Percentiles rank a stretch among this genome's conserved stretches.
Evolutionary conservation across 306 rosid genomes (phyloP).

Genomic region (Lathyrus aphaca): DNA sequence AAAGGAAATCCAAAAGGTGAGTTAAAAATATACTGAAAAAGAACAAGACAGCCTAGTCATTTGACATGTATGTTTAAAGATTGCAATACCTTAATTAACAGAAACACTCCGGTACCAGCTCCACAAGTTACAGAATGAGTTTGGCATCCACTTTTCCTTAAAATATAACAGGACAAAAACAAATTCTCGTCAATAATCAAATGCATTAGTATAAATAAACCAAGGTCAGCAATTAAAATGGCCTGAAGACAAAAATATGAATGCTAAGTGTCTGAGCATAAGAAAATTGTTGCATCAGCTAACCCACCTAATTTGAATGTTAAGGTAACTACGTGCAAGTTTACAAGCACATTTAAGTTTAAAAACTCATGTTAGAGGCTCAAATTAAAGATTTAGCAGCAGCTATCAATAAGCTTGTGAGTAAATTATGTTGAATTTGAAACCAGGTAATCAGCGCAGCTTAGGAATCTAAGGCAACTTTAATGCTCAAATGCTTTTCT

Average conservation of each 20-base stretch:
- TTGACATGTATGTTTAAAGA: conserved; percentile 21
- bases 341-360: neutral
- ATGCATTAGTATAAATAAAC: conserved; percentile 23
- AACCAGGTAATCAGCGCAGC: neutral
- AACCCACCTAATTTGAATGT: conserved; percentile 15
- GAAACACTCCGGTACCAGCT: conserved; percentile 91
- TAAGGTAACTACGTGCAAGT: neutral
- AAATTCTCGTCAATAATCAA: conserved; percentile 31
- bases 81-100: conserved; percentile 69
- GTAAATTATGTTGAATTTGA: conserved; percentile 31
- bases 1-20: conserved; percentile 6
- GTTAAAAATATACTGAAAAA: neutral
- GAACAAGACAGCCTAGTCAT: conserved; percentile 17
- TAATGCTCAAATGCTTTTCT: conserved; percentile 26
- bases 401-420: conserved; percentile 26
- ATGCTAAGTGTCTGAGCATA: neutral
- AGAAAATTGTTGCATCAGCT: neutral
- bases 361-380: conserved; percentile 14
- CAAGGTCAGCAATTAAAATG: conserved; percentile 10
- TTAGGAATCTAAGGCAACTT: conserved; percentile 10
- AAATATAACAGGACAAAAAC: conserved; percentile 16
- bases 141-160: conserved; percentile 90
- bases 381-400: conserved; percentile 5
- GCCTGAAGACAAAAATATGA: conserved; percentile 20
- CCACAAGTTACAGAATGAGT: conserved; percentile 86